Evolutionary conservation across 1,139 yeast genomes (phyloP), one percentile per base, ranked within the genome.

Genomic region (Diutina catenulata): DNA sequence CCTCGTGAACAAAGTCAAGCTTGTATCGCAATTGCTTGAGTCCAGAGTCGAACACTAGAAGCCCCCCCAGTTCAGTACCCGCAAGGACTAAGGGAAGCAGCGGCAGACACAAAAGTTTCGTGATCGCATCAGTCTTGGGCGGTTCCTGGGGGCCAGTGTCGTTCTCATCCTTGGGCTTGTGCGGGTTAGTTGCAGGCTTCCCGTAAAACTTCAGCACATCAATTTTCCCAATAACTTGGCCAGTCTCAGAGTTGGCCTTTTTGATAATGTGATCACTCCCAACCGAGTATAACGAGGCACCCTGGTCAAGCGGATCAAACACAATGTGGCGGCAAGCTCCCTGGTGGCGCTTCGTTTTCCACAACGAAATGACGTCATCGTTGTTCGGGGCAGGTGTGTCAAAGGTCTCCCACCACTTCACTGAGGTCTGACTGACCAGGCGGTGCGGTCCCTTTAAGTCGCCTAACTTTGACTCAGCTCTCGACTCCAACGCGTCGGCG

Each of bases 301-400:
- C 87, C 0, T 70, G 60, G 11, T 56, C 63, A 28, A 62, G 55
- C 2, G 74, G 70, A 44, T 81, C 88, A 53, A 84, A 80, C 13
- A 74, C 61, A 5, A 86, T 61, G 6, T 81, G 76, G 33, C 98
- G 62, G 45, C 94, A 84, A 43, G 95, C 81, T 1, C 88, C 91
- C 56, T 86, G 86, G 54, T 91, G 97, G 51, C 97, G 70, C 50
- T 76, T 83, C 0, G 97, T 87, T 42, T 80, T 73, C 97, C 97
- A 91, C 14, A 18, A 13, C 28, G 65, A 45, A n/a, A 64, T 51
- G 3, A 55, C 56, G 3, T 57, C 55, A 4, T 51, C 59, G n/a
- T 51, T 55, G 5, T 49, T 53, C 1, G 52, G 58, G 2, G 57
- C 55, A 23, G 52, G 54, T 45, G 69, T 71, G 4, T 55, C 52